phyloP scores from a whole-genome alignment of 2,329 filamentous ascomycete genomes.

The Tolypocladium amazonense region DNA sequence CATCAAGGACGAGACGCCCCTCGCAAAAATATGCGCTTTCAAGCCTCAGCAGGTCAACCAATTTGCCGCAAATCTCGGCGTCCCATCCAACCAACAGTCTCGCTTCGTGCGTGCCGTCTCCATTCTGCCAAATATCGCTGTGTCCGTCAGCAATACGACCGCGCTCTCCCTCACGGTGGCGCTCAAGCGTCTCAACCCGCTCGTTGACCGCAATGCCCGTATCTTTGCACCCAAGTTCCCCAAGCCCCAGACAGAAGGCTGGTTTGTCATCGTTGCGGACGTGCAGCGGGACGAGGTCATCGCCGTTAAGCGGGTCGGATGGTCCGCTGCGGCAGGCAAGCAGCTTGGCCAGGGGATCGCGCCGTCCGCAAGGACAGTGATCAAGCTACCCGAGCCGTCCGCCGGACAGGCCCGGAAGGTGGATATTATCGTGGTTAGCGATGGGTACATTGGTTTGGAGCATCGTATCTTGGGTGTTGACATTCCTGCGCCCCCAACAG shows the following conservation, averaged over 20 bases:
- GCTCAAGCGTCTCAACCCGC: conserved; percentile 56
- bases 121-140: conserved; percentile 57
- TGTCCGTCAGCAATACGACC: conserved; percentile 51
- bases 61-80: conserved; percentile 38
- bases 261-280: conserved; percentile 72
- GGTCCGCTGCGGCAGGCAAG: conserved; percentile 33
- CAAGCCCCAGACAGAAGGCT: conserved; percentile 90
- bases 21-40: conserved; percentile 31
- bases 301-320: conserved; percentile 76
- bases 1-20: conserved; percentile 28
- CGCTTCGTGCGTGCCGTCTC: conserved; percentile 49
- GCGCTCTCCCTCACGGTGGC: conserved; percentile 51
- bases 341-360: conserved; percentile 29
- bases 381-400: conserved; percentile 47
- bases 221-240: conserved; percentile 86
- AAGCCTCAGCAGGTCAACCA: conserved; percentile 24
- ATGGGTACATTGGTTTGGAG: conserved; percentile 73
- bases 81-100: conserved; percentile 31
- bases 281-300: conserved; percentile 62
- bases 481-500: conserved; percentile 37
- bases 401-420: conserved; percentile 46
- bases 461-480: conserved; percentile 37
- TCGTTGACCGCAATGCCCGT: conserved; percentile 54
- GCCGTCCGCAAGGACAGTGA: conserved; percentile 41
- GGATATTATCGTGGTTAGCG: conserved; percentile 70